A percentile compares a stretch with the other conserved stretches of the same genome.
Evolutionary conservation across 1,284 basidiomycete species (phyloP).

Genomic region (Mycena citricolor): DNA sequence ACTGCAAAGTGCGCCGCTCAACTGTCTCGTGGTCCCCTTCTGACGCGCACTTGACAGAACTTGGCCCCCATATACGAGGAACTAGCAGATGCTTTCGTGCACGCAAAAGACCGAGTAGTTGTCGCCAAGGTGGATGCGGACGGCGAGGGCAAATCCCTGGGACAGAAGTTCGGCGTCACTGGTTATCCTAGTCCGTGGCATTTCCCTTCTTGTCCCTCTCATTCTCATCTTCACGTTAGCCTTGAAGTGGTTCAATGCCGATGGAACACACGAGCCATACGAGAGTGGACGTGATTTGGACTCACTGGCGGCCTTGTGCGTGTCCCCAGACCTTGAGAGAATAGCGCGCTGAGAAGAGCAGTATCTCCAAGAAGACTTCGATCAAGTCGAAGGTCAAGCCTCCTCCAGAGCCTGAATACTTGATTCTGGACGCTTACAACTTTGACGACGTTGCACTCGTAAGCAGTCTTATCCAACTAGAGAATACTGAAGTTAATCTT

Average conservation of each 20-base stretch:
- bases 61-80: slow-evolving; percentile 88
- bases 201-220: neutral
- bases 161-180: slow-evolving; percentile 72
- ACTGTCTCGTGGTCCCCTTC: neutral
- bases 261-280: slow-evolving; percentile 72
- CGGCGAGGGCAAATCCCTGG: slow-evolving; percentile 74
- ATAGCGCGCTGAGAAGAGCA: too few species aligned
- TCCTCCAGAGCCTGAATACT: slow-evolving; percentile 74
- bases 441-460: slow-evolving; percentile 79
- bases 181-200: slow-evolving; percentile 82
- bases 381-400: slow-evolving; percentile 86
- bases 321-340: slow-evolving; percentile 14
- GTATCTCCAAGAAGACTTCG: slow-evolving; percentile 74
- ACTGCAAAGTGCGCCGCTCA: slow-evolving; percentile 65
- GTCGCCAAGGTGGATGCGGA: slow-evolving; percentile 96
- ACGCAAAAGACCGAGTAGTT: slow-evolving; percentile 78
- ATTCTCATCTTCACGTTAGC: slow-evolving; percentile 46
- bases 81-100: slow-evolving; percentile 81
- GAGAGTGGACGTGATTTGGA: slow-evolving; percentile 83
- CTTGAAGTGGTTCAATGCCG: slow-evolving; percentile 85
- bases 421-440: slow-evolving; percentile 67
- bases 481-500: slow-evolving; percentile 13
- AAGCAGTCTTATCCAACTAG: slow-evolving; percentile 24
- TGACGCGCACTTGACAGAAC: slow-evolving; percentile 45
- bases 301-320: slow-evolving; percentile 73